Evolutionary conservation across 192 early-diverging fungal genomes (phyloP).

Genomic region (Backusella australiensis): DNA sequence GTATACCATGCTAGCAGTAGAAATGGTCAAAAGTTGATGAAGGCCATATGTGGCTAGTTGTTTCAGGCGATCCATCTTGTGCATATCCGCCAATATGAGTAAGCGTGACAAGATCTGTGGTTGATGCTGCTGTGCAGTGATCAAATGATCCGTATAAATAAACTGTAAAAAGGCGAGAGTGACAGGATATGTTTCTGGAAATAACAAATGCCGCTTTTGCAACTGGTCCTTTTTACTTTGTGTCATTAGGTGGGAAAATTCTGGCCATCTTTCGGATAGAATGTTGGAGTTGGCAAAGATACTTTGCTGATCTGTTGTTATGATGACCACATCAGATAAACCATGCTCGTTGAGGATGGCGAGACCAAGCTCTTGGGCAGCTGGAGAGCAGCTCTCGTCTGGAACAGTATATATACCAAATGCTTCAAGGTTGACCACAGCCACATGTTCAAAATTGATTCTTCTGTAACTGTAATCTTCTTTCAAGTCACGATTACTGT

Average conservation of each 20-base stretch:
- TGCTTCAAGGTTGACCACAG: constrained; percentile 67
- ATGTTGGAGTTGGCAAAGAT: constrained; percentile 56
- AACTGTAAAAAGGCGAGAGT: constrained; percentile 38
- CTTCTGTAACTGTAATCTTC: constrained; percentile 79
- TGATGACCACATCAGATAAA: constrained; percentile 55
- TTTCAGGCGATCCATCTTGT: constrained; percentile 53
- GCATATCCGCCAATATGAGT: constrained; percentile 57
- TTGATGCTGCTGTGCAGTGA: constrained; percentile 63
- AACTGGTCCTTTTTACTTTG: background rate
- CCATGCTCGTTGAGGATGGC: constrained; percentile 48
- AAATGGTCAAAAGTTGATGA: constrained; percentile 57
- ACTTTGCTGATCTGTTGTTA: constrained; percentile 44
- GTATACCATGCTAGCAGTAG: constrained; percentile 60
- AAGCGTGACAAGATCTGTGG: constrained; percentile 63
- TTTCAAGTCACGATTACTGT: constrained; percentile 61
- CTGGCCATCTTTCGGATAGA: constrained; percentile 52
- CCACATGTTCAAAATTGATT: constrained; percentile 74
- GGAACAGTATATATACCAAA: constrained; percentile 64
- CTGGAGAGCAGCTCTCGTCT: constrained; percentile 41
- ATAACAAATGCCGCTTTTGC: constrained; percentile 10
- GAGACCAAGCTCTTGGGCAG: constrained; percentile 56
- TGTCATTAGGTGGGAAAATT: constrained; percentile 42
- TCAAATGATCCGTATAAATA: constrained; percentile 50
- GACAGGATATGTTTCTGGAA: constrained; percentile 30
- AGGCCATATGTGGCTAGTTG: constrained; percentile 55